These are phyloP conservation scores for Colletotrichum eleusines DNA, from an alignment of 2,329 filamentous ascomycete genomes.

Conservation along the genomic window DNA sequence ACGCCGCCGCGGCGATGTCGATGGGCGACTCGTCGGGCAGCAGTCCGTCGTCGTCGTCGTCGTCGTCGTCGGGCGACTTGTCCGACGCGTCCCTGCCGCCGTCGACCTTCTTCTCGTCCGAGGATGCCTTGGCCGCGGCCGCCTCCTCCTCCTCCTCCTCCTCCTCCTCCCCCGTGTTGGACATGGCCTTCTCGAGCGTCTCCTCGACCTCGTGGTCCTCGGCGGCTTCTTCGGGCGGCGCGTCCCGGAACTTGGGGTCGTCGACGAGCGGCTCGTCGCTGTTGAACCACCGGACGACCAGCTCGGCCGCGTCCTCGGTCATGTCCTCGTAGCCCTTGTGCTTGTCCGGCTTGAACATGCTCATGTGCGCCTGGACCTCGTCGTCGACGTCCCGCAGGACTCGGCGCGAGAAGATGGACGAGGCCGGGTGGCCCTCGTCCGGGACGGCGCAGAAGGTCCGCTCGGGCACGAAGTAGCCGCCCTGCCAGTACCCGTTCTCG, in stretches of 20 bases:
- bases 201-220: slow-evolving; percentile 50
- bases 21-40: slow-evolving; percentile 60
- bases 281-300: slow-evolving; percentile 69
- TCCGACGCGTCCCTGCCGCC: slow-evolving; percentile 39
- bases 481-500: slow-evolving; percentile 73
- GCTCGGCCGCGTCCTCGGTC: slow-evolving; percentile 67
- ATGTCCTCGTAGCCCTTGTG: slow-evolving; percentile 75
- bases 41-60: too few species aligned
- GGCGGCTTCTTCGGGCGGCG: slow-evolving; percentile 52
- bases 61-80: slow-evolving; percentile 37
- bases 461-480: slow-evolving; percentile 71
- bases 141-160: too few species aligned
- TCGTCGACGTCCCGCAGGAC: slow-evolving; percentile 75
- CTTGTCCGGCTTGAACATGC: slow-evolving; percentile 71
- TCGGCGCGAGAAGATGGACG: slow-evolving; percentile 60
- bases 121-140: slow-evolving; percentile 40
- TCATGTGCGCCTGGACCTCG: slow-evolving; percentile 80
- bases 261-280: slow-evolving; percentile 60
- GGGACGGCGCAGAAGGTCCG: slow-evolving; percentile 85
- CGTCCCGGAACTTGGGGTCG: slow-evolving; percentile 58
- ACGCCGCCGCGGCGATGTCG: slow-evolving; percentile 65
- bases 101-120: slow-evolving; percentile 31
- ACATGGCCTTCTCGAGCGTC: slow-evolving; percentile 48
- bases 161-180: slow-evolving; percentile 37
- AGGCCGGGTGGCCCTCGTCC: slow-evolving; percentile 58